phyloP scores from a whole-genome alignment of 208 protist genomes.

The Herpetomonas muscarum region DNA sequence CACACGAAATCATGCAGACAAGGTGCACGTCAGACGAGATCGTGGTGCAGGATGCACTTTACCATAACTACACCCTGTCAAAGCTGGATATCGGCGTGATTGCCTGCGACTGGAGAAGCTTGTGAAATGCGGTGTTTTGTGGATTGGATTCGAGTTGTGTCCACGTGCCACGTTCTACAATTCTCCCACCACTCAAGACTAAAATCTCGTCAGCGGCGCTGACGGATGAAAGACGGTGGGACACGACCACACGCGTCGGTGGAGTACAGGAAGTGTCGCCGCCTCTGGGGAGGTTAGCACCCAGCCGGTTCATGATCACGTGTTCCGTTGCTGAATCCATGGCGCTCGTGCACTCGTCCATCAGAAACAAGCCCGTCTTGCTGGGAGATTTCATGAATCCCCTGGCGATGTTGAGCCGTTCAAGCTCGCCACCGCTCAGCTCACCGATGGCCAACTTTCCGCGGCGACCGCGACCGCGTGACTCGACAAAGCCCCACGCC shows the following conservation, averaged over 20 bases:
- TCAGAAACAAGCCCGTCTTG: slow-evolving; percentile 26
- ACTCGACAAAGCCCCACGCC: slow-evolving; percentile 28
- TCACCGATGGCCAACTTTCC: slow-evolving; percentile 17
- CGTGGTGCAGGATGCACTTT: too few relatives aligned
- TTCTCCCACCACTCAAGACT: slow-evolving; percentile 44
- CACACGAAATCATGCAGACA: too few relatives aligned
- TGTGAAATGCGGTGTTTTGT: slow-evolving; percentile 17
- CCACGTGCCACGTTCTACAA: slow-evolving; percentile 64
- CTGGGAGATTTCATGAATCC: slow-evolving; percentile 29
- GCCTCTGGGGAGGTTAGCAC: not conserved
- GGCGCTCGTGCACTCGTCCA: slow-evolving; percentile 71
- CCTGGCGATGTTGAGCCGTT: slow-evolving; percentile 59
- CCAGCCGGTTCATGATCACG: slow-evolving; percentile 19
- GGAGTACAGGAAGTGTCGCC: not conserved
- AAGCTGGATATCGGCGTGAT: too few relatives aligned
- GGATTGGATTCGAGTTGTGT: slow-evolving; percentile 18
- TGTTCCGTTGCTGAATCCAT: slow-evolving; percentile 61
- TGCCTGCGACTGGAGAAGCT: not conserved
- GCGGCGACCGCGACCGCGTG: slow-evolving; percentile 30
- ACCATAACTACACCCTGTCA: too few relatives aligned
- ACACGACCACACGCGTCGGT: slow-evolving; percentile 30
- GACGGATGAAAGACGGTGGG: slow-evolving; percentile 61
- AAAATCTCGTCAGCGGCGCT: slow-evolving; percentile 45
- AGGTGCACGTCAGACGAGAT: too few relatives aligned
- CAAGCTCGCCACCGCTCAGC: slow-evolving; percentile 70